A percentile compares a stretch with the other conserved stretches of the same genome.
Evolutionary conservation across 305 asterid species (phyloP).

Genomic region (Fraxinus velutina): DNA sequence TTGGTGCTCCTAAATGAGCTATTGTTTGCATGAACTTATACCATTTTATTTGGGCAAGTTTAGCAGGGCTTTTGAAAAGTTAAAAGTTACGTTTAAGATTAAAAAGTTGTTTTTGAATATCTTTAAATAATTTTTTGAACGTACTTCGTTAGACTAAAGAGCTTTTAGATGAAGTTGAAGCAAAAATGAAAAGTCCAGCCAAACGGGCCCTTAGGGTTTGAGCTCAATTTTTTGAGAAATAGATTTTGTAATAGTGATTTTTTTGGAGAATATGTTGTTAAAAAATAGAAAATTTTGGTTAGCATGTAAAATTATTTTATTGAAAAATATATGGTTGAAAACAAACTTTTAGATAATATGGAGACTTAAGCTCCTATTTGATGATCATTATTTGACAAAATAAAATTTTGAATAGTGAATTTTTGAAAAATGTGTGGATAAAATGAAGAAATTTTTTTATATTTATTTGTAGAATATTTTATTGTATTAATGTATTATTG

Average conservation of each 20-base stretch:
- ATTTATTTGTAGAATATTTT: too few relatives aligned
- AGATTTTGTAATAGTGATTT: not conserved
- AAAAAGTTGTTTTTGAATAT: not conserved
- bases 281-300: not conserved
- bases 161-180: not conserved
- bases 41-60: not conserved
- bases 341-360: too few relatives aligned
- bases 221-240: not conserved
- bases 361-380: not conserved
- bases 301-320: not conserved
- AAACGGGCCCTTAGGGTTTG: not conserved
- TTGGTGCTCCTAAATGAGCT: not conserved
- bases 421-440: not conserved
- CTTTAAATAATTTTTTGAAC: not conserved
- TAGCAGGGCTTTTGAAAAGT: not conserved
- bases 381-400: too few relatives aligned
- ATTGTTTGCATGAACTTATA: not conserved
- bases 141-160: not conserved
- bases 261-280: not conserved
- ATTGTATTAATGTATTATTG: not conserved
- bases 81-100: not conserved
- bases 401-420: too few relatives aligned
- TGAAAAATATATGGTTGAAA: too few relatives aligned
- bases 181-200: not conserved
- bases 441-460: not conserved